phyloP scores from a whole-genome alignment of 2,329 filamentous ascomycete species.

The Paramyrothecium roridum region DNA sequence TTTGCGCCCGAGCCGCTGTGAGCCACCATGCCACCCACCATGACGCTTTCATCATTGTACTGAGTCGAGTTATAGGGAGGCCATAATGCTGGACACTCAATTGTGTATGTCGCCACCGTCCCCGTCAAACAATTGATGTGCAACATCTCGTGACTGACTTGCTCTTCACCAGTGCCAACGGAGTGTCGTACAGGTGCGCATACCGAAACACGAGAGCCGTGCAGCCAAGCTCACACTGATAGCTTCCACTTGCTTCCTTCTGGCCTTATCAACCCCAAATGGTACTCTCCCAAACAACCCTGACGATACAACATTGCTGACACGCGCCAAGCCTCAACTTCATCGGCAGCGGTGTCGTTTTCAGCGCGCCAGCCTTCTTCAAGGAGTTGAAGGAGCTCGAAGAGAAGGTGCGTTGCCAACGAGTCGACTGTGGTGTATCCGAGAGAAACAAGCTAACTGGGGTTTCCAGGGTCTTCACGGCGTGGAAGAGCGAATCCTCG shows the following conservation, averaged over 20 bases:
- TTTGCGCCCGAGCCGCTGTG: conserved; percentile 30
- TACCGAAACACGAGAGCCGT: no score
- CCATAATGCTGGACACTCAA: conserved; percentile 15
- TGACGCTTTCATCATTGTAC: no score
- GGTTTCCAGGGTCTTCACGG: conserved; percentile 30
- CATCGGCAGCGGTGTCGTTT: conserved; percentile 47
- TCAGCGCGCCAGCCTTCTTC: conserved; percentile 32
- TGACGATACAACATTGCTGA: conserved; percentile 8
- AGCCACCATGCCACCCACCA: conserved; percentile 17
- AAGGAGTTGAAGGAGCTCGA: conserved; percentile 37
- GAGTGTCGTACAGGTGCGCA: neutral
- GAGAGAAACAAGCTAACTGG: no score
- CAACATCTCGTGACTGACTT: no score
- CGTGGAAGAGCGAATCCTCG: conserved; percentile 50
- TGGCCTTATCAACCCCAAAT: conserved; percentile 68
- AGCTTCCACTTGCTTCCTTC: conserved; percentile 64
- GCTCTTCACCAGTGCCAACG: conserved; percentile 15
- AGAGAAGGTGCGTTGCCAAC: no score
- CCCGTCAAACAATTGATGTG: conserved; percentile 4
- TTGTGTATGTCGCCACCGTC: conserved; percentile 5
- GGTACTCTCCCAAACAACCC: conserved; percentile 14
- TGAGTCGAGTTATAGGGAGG: no score
- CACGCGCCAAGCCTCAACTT: conserved; percentile 54
- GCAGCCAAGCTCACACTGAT: no score
- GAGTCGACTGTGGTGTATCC: no score